A percentile compares a stretch with the other conserved stretches of the same genome.
These are phyloP conservation scores for Pythium graminicola DNA, from an alignment of 352 stramenopile species.

Conservation along the genomic window DNA sequence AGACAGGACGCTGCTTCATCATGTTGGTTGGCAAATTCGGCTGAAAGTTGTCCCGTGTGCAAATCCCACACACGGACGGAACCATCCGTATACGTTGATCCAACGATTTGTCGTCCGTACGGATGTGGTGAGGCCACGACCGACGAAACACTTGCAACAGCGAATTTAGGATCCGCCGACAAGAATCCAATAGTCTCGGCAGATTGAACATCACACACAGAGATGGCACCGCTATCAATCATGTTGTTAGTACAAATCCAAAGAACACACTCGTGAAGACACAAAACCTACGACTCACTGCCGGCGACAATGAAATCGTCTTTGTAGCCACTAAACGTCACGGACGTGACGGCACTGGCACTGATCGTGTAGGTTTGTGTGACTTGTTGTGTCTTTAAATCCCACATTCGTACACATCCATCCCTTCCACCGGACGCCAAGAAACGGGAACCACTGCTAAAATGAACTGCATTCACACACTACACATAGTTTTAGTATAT, in stretches of 20 bases:
- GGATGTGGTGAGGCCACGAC: slow-evolving; percentile 58
- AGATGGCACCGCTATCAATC: slow-evolving; percentile 44
- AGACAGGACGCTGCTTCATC: slow-evolving; percentile 48
- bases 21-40: slow-evolving; percentile 54
- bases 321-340: slow-evolving; percentile 66
- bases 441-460: slow-evolving; percentile 66
- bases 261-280: background rate
- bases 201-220: slow-evolving; percentile 54
- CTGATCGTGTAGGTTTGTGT: slow-evolving; percentile 60
- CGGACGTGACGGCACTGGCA: slow-evolving; percentile 50
- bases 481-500: slow-evolving; percentile 5
- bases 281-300: slow-evolving; percentile 41
- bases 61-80: slow-evolving; percentile 67
- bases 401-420: slow-evolving; percentile 59
- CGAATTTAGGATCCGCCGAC: slow-evolving; percentile 37
- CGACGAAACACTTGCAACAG: slow-evolving; percentile 43
- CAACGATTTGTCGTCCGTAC: slow-evolving; percentile 46
- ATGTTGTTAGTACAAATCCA: background rate
- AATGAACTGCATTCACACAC: slow-evolving; percentile 57
- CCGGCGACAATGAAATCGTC: slow-evolving; percentile 66
- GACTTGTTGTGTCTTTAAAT: slow-evolving; percentile 69
- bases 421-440: slow-evolving; percentile 52
- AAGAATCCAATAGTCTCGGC: slow-evolving; percentile 45
- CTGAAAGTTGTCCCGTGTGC: slow-evolving; percentile 39
- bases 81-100: slow-evolving; percentile 51